Base-by-base conservation (phyloP, 768 basidiomycete species). In the Imleria badia region DNA sequence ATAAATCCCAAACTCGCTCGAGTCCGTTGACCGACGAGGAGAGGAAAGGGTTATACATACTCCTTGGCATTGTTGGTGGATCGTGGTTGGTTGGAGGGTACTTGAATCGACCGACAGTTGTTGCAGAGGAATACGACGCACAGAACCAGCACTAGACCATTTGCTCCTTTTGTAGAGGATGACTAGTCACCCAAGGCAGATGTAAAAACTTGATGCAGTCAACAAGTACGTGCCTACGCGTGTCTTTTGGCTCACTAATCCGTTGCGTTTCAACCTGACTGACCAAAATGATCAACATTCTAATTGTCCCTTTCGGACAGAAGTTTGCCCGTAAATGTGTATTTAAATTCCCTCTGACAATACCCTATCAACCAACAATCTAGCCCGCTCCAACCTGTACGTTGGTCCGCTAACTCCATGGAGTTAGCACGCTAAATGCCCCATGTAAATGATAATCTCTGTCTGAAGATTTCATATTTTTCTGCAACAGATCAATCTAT, bases 61-160 rank as follows among this genome's bases (percentile, higher is more conserved):
- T 86, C 19, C 67, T 78, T 15, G 80, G 80, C 36, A 66, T 84
- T 19, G 47, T 84, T 11, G 77, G 67, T 10, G 75, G 78, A 5
- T 82, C 81, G 1, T 79, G 80, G 72, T 47, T 80, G 8, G 64
- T 76, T 6, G 81, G 78, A 39, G 73, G 75, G 29, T 40, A 70
- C 30, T 51, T 69, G 40, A 61, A 64, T 40, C 57, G 60, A 47
- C 20, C 49, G 7, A 38, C 51, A 11, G 43, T 26, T 9, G 48
- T 55, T 20, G 47, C 40, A 46, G 60, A 64, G 36, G 55, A 56
- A 19, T 35, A 59, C 33, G 45, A 44, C 11, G 53, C 50, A 29
- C 44, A 43, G 46, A 40, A 39, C 15, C 47, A 48, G 40, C 49
- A 58, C 34, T 70, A 68, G 62, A 49, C 8, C 22, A 15, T 54